Conservation (phyloP, 2,329 filamentous ascomycete species). For the Colletotrichum sp. region DNA sequence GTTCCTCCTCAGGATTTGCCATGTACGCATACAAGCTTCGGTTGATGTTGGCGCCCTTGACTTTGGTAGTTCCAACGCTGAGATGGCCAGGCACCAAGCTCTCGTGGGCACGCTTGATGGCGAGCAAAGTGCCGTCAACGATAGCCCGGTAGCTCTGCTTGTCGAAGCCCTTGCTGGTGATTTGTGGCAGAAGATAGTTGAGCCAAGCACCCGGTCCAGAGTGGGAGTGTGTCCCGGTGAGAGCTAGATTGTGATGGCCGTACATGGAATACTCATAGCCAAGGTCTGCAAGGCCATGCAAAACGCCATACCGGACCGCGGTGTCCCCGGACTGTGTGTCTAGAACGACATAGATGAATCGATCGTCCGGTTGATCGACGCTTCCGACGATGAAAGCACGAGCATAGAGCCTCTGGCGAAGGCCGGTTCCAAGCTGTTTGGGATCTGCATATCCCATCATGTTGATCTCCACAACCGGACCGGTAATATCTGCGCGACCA, state of each 20-base stretch:
- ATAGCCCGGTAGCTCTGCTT: slow-evolving; percentile 86
- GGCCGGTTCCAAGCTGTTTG: slow-evolving; percentile 78
- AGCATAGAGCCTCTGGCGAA: slow-evolving; percentile 85
- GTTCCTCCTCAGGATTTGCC: slow-evolving; percentile 80
- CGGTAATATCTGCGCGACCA: slow-evolving; percentile 61
- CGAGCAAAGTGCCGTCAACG: slow-evolving; percentile 80
- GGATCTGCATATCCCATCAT: slow-evolving; percentile 88
- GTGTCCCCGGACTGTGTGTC: slow-evolving; percentile 88
- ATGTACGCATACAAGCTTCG: slow-evolving; percentile 88
- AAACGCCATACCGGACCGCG: slow-evolving; percentile 81
- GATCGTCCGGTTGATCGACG: slow-evolving; percentile 65
- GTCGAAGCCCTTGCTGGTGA: slow-evolving; percentile 85
- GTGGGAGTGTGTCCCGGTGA: slow-evolving; percentile 91
- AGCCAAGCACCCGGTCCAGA: slow-evolving; percentile 89
- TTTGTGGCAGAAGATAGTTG: slow-evolving; percentile 89
- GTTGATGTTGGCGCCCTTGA: slow-evolving; percentile 84
- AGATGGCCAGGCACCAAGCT: slow-evolving; percentile 61
- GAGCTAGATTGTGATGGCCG: slow-evolving; percentile 79
- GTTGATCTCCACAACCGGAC: slow-evolving; percentile 86
- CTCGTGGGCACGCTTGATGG: slow-evolving; percentile 80
- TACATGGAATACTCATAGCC: slow-evolving; percentile 78
- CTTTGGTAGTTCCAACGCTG: slow-evolving; percentile 64
- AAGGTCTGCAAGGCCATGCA: slow-evolving; percentile 71
- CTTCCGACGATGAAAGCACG: slow-evolving; percentile 87
- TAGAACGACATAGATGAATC: slow-evolving; percentile 86